Evolutionary conservation across 2,329 filamentous ascomycete genomes (phyloP).

Genomic region (Cytospora leucostoma): DNA sequence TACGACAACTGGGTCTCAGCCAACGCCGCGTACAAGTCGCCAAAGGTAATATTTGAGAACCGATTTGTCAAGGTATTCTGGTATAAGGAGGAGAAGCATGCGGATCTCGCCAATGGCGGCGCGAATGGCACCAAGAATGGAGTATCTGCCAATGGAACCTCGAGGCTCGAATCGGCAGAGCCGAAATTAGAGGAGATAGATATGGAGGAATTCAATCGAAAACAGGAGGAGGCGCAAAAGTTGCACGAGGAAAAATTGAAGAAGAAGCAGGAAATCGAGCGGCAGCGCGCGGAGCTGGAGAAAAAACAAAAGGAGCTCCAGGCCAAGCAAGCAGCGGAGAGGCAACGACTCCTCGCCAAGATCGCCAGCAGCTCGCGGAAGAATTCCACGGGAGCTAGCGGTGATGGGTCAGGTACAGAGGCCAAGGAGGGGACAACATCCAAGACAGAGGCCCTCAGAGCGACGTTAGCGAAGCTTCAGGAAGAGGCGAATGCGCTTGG

Average conservation of each 20-base stretch:
- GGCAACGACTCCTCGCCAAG: slow-evolving; percentile 60
- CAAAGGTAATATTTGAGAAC: slow-evolving; percentile 82
- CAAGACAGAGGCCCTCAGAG: slow-evolving; percentile 65
- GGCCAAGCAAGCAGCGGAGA: slow-evolving; percentile 66
- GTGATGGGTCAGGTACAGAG: slow-evolving; percentile 18
- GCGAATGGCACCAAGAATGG: slow-evolving; percentile 37
- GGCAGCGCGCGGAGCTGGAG: slow-evolving; percentile 64
- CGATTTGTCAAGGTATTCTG: slow-evolving; percentile 84
- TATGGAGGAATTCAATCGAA: slow-evolving; percentile 66
- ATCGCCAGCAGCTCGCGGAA: slow-evolving; percentile 47
- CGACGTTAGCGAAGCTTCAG: slow-evolving; percentile 71
- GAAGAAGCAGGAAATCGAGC: slow-evolving; percentile 64
- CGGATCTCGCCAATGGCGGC: slow-evolving; percentile 34
- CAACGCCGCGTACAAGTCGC: slow-evolving; percentile 70
- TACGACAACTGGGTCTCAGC: slow-evolving; percentile 68
- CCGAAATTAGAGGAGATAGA: slow-evolving; percentile 56
- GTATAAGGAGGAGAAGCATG: slow-evolving; percentile 59
- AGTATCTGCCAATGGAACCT: slow-evolving; percentile 30
- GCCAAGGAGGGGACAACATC: slow-evolving; percentile 31
- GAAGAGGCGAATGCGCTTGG: slow-evolving; percentile 71
- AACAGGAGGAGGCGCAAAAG: slow-evolving; percentile 72
- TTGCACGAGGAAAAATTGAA: slow-evolving; percentile 65
- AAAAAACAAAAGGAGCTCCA: slow-evolving; percentile 63
- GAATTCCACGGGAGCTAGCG: slow-evolving; percentile 23
- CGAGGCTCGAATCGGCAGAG: slow-evolving; percentile 35